A percentile compares a stretch with the other conserved stretches of the same genome.
Evolutionary conservation across 305 asterid genomes (phyloP).

Genomic region (Fraxinus sp.): DNA sequence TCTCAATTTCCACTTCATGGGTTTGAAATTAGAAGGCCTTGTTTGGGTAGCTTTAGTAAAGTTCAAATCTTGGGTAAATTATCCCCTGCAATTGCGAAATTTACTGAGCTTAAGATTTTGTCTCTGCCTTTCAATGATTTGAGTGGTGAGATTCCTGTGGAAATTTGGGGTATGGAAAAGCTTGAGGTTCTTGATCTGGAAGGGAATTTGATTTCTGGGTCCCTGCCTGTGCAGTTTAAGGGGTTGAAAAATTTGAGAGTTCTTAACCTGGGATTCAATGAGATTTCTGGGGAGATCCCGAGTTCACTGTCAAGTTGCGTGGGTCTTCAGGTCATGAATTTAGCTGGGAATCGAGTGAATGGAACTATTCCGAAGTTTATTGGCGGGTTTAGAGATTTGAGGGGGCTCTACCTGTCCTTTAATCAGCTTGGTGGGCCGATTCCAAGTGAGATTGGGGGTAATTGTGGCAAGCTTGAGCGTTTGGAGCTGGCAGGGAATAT

Average conservation of each 20-base stretch:
- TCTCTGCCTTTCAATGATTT: conserved; percentile 75
- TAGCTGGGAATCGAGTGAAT: conserved; percentile 71
- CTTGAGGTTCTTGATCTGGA: conserved; percentile 91
- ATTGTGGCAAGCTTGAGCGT: conserved; percentile 70
- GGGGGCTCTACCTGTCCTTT: conserved; percentile 75
- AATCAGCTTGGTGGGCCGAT: conserved; percentile 65
- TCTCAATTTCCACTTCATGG: conserved; percentile 74
- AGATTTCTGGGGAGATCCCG: conserved; percentile 54
- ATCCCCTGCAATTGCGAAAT: conserved; percentile 49
- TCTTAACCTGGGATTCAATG: conserved; percentile 74
- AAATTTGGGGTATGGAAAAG: conserved; percentile 70
- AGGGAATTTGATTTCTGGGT: conserved; percentile 62
- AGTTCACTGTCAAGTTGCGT: conserved; percentile 48
- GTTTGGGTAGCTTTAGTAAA: conserved; percentile 34
- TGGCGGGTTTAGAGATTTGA: conserved; percentile 57
- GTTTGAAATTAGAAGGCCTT: conserved; percentile 63
- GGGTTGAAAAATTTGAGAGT: conserved; percentile 66
- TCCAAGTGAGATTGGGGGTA: conserved; percentile 55
- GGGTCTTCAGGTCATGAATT: conserved; percentile 56
- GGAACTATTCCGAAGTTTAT: conserved; percentile 62
- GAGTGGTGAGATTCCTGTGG: conserved; percentile 60
- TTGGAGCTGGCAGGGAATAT: conserved; percentile 75
- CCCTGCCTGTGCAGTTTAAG: conserved; percentile 46
- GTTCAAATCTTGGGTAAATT: conserved; percentile 53
- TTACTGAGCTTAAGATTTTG: conserved; percentile 57